Evolutionary conservation across 495 filamentous ascomycete genomes (phyloP), one percentile per base, ranked within the genome.

Genomic region (Filosporella fistucella): DNA sequence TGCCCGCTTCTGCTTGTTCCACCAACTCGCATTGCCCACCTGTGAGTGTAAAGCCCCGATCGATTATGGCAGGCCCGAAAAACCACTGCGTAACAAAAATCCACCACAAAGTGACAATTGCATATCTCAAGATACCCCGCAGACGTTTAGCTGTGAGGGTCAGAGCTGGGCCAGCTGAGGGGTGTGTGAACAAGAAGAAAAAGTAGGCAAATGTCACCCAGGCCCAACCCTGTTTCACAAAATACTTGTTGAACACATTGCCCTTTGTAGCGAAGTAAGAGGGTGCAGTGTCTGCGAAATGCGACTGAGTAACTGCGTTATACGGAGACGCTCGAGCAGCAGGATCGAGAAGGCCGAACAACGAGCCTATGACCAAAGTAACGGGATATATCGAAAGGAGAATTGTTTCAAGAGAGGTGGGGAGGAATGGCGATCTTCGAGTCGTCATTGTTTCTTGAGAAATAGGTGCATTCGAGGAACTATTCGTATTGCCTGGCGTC

Each of bases 191-290:
- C 2, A 85, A 46, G 33, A 91, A 83, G 2, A 77, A 48, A 11
- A 75, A 61, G 51, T 94, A 87, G 7, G 85, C 80, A 18, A 74
- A 50, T 0, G 86, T 88, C 17, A 86, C 80, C 93, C 93, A 98
- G 25, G 84, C 72, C 93, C 93, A 98, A 39, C 89, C 93, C 38
- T 85, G 74, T 71, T 98, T 98, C 54, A 98, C 93, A 52, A 98
- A 97, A 52, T 87, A 74, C 36, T 81, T 50, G 63, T 98, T 98
- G 75, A 95, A 82, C 49, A 96, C 45, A 68, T 98, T 98, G 56
- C 79, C 70, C 60, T 97, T 98, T 32, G 82, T 80, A 29, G 90
- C 91, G 65, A 96, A 98, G 74, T 96, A 96, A 57, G 83, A 86
- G 34, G 88, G 84, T 49, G 85, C 80, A 30, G 74, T 63, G 14